Evolutionary conservation across 2,329 filamentous ascomycete species (phyloP).

Genomic region (Orbilia oligospora): DNA sequence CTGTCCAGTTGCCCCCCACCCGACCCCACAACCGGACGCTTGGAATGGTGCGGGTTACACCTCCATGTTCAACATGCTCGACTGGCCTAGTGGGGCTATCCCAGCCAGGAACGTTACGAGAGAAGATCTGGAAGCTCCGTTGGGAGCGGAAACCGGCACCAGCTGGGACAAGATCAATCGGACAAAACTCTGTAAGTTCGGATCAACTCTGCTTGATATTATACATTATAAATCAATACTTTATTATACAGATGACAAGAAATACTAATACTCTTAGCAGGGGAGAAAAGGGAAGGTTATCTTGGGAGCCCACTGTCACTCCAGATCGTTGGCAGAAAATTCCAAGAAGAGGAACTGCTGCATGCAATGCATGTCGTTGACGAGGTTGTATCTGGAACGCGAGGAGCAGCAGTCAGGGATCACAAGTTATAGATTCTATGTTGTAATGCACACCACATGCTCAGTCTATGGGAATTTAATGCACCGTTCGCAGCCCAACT

Average conservation of each 20-base stretch:
- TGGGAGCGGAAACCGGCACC: constrained; percentile 47
- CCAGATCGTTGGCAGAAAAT: constrained; percentile 72
- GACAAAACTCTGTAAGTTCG: constrained; percentile 53
- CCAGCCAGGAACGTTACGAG: constrained; percentile 50
- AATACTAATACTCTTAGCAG: constrained; percentile 45
- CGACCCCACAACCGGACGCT: constrained; percentile 74
- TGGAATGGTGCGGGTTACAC: constrained; percentile 77
- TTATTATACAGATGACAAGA: constrained; percentile 8
- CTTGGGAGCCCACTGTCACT: constrained; percentile 71
- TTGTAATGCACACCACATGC: constrained; percentile 27
- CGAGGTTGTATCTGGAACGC: constrained; percentile 63
- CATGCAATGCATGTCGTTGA: constrained; percentile 65
- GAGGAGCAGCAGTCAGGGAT: constrained; percentile 53
- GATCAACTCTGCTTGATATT: constrained; percentile 4
- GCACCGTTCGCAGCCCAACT: neutral
- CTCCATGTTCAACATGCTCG: constrained; percentile 74
- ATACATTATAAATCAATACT: constrained; percentile 9
- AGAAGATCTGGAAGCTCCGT: constrained; percentile 46
- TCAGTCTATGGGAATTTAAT: constrained; percentile 1
- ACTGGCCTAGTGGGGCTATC: constrained; percentile 72
- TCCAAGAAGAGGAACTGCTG: constrained; percentile 72
- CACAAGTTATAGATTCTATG: constrained; percentile 46
- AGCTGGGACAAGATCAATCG: constrained; percentile 56
- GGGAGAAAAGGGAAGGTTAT: constrained; percentile 69
- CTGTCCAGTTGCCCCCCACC: constrained; percentile 76